Percentiles rank a stretch among this genome's conserved stretches.
Conservation (phyloP, 352 stramenopile genomes). For the Pythium pyrilobum region DNA sequence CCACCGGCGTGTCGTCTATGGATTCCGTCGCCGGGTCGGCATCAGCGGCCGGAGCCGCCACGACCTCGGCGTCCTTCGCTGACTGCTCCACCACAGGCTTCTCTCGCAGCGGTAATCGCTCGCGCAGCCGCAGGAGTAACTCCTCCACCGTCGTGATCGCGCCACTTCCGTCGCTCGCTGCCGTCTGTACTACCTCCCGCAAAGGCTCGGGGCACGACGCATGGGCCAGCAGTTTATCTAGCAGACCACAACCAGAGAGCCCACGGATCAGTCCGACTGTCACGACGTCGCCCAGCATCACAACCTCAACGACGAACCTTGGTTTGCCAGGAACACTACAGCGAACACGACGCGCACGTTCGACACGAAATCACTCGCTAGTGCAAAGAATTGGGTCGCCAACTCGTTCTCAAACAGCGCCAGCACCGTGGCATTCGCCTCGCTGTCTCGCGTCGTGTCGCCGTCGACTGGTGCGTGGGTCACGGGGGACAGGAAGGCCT, state of each 20-base stretch:
- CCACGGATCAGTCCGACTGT: not conserved
- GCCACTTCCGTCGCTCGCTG: not conserved
- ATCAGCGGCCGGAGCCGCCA: no score
- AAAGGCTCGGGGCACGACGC: conserved; percentile 1
- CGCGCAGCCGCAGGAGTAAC: conserved; percentile 1
- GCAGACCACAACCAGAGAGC: not conserved
- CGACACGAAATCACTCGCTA: conserved; percentile 58
- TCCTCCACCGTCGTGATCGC: not conserved
- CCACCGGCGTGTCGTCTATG: conserved; percentile 7
- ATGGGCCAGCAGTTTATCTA: conserved; percentile 7
- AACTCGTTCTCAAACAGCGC: conserved; percentile 52
- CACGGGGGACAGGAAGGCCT: conserved; percentile 46
- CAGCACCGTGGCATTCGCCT: conserved; percentile 1
- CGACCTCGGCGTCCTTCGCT: not conserved
- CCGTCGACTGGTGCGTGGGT: no score
- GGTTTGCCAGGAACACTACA: conserved; percentile 39
- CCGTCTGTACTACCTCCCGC: not conserved
- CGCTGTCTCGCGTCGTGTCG: not conserved
- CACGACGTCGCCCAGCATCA: not conserved
- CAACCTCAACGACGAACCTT: conserved; percentile 15
- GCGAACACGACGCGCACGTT: conserved; percentile 71
- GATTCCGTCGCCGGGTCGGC: not conserved
- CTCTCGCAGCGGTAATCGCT: conserved; percentile 4
- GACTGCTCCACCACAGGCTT: conserved; percentile 2
- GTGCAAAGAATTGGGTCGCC: conserved; percentile 41